Evolutionary conservation across 202 grass and related monocot genomes (phyloP).

Genomic region (Carex sylvatica): DNA sequence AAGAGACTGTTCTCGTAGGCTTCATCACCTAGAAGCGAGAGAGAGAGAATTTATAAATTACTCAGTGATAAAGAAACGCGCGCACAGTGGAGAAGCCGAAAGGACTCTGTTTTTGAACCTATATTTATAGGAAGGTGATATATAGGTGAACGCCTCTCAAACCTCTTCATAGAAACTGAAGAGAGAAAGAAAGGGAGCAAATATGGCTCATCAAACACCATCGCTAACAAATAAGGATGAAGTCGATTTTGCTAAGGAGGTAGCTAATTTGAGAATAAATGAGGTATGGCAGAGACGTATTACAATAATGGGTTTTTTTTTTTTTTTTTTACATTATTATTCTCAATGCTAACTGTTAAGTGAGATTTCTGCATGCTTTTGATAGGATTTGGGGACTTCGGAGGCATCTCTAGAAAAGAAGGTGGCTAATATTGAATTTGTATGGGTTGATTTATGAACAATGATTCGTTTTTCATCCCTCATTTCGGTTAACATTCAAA

Average conservation of each 20-base stretch:
- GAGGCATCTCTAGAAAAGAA: neutral
- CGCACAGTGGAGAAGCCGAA: neutral
- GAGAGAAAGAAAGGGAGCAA: neutral
- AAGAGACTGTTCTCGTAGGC: no score
- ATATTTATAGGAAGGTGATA: neutral
- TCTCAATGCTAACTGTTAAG: neutral
- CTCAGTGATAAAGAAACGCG: no score
- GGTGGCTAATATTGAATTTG: neutral
- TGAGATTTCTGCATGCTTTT: neutral
- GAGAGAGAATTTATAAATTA: no score
- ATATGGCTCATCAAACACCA: neutral
- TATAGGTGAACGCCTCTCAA: neutral
- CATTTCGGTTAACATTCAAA: neutral
- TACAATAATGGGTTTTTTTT: no score
- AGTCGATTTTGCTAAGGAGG: neutral
- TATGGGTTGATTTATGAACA: neutral
- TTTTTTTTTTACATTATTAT: neutral
- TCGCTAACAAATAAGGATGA: neutral
- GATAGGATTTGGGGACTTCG: neutral
- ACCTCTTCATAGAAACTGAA: neutral
- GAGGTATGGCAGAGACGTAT: neutral
- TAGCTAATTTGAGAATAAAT: neutral
- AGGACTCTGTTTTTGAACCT: neutral
- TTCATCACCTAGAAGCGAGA: no score
- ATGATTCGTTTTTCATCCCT: neutral